phyloP scores from a whole-genome alignment of 2,329 filamentous ascomycete genomes.

The Phialophora chinensis region DNA sequence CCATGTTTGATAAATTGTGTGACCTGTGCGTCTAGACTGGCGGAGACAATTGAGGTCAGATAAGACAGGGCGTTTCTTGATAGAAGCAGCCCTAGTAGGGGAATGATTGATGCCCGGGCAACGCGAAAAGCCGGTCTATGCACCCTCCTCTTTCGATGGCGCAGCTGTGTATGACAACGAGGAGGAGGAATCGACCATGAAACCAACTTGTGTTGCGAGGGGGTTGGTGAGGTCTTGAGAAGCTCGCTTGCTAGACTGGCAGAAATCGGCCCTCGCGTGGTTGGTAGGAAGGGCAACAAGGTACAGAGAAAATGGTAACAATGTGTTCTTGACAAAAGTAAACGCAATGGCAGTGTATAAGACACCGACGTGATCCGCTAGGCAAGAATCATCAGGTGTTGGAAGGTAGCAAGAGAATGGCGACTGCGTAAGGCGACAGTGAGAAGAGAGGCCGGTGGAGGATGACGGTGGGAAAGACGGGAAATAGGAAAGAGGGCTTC shows the following conservation, averaged over 20 bases:
- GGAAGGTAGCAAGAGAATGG: constrained; percentile 7
- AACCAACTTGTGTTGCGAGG: not conserved
- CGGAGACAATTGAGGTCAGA: not conserved
- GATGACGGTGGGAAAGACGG: constrained; percentile 21
- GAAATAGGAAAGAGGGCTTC: constrained; percentile 21
- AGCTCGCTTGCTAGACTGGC: constrained; percentile 2
- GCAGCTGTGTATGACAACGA: not conserved
- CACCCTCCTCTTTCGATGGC: constrained; percentile 6
- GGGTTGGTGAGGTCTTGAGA: not conserved
- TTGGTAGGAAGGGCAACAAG: not conserved
- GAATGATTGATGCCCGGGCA: not conserved
- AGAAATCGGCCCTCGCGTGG: not conserved
- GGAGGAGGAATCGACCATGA: not conserved
- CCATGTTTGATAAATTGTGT: constrained; percentile 21
- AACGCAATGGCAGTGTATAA: not conserved
- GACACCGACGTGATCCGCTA: not conserved
- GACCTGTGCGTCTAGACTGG: not conserved
- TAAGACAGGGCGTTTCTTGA: not conserved
- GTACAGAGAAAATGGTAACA: not conserved
- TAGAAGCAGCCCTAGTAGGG: not conserved
- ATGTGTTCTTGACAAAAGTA: not conserved
- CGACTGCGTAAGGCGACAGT: constrained; percentile 4
- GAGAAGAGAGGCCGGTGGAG: constrained; percentile 20
- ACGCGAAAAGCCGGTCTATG: not conserved
- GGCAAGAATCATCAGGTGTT: constrained; percentile 1